Evolutionary conservation across 768 basidiomycete species (phyloP).

Genomic region (Leucocoprinus leucothites): DNA sequence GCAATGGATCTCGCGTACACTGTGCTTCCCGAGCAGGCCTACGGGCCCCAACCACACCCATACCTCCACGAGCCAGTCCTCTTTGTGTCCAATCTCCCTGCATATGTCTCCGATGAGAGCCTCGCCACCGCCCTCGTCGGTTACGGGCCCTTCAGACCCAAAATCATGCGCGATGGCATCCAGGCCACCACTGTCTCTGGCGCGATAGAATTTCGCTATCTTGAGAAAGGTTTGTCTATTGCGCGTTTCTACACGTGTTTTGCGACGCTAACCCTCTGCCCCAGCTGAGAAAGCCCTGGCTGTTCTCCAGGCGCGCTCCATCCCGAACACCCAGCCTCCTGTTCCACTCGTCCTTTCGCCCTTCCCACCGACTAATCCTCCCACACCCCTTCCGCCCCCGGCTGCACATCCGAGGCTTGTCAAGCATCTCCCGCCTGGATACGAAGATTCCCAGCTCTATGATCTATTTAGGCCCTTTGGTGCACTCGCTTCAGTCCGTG

Average conservation of each 20-base stretch:
- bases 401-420: slow-evolving; percentile 77
- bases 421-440: slow-evolving; percentile 74
- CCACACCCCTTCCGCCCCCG: slow-evolving; percentile 72
- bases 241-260: slow-evolving; percentile 7
- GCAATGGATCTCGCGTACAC: slow-evolving; percentile 45
- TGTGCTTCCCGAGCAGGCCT: slow-evolving; percentile 27
- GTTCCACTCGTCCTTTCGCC: slow-evolving; percentile 73
- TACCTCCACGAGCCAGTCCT: slow-evolving; percentile 83
- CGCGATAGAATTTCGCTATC: slow-evolving; percentile 80
- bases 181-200: slow-evolving; percentile 56
- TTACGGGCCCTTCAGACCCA: slow-evolving; percentile 82
- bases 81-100: slow-evolving; percentile 76
- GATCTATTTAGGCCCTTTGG: slow-evolving; percentile 85
- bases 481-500: slow-evolving; percentile 74
- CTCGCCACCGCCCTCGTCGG: slow-evolving; percentile 69
- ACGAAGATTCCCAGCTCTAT: slow-evolving; percentile 71
- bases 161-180: slow-evolving; percentile 59
- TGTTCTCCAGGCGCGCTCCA: slow-evolving; percentile 72
- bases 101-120: slow-evolving; percentile 72
- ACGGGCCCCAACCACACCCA: slow-evolving; percentile 61
- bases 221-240: slow-evolving; percentile 67
- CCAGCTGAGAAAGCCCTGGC: slow-evolving; percentile 88
- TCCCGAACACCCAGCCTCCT: slow-evolving; percentile 58
- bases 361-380: slow-evolving; percentile 76
- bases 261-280: slow-evolving; percentile 12